phyloP scores from a whole-genome alignment of 2,329 filamentous ascomycete species.

The Trichoderma sp. region DNA sequence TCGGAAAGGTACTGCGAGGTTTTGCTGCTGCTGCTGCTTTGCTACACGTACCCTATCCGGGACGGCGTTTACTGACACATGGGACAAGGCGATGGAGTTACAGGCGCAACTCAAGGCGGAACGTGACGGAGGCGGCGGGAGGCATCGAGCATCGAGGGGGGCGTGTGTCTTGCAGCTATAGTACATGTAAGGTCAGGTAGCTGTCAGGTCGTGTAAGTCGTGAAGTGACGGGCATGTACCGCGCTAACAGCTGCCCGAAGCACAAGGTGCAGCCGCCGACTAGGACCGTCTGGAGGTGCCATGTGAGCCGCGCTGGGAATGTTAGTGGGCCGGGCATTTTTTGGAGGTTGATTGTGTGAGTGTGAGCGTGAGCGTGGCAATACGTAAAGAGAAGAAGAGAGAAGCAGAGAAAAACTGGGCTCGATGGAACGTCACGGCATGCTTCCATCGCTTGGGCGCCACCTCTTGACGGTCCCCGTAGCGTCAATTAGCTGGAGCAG shows the following conservation, averaged over 20 bases:
- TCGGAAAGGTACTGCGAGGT: neutral
- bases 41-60: neutral
- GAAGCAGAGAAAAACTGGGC: slow-evolving; percentile 14
- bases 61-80: neutral
- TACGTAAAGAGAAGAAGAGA: too few relatives aligned
- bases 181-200: too few relatives aligned
- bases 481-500: neutral
- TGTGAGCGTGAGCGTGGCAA: neutral
- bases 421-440: slow-evolving; percentile 36
- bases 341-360: neutral
- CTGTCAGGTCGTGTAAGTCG: neutral
- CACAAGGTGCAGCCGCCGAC: slow-evolving; percentile 17
- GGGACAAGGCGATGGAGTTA: slow-evolving; percentile 6
- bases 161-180: neutral
- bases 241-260: slow-evolving; percentile 21
- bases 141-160: neutral
- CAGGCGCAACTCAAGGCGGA: neutral
- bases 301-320: slow-evolving; percentile 23
- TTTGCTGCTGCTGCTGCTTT: too few relatives aligned
- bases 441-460: slow-evolving; percentile 20
- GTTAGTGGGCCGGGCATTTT: slow-evolving; percentile 5
- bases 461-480: neutral
- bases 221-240: slow-evolving; percentile 22
- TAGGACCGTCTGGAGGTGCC: slow-evolving; percentile 18
- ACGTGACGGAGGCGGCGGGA: slow-evolving; percentile 3